Evolutionary conservation across 345 rosid genomes (phyloP), one percentile per base, ranked within the genome.

Genomic region (Gossypium thurberi): DNA sequence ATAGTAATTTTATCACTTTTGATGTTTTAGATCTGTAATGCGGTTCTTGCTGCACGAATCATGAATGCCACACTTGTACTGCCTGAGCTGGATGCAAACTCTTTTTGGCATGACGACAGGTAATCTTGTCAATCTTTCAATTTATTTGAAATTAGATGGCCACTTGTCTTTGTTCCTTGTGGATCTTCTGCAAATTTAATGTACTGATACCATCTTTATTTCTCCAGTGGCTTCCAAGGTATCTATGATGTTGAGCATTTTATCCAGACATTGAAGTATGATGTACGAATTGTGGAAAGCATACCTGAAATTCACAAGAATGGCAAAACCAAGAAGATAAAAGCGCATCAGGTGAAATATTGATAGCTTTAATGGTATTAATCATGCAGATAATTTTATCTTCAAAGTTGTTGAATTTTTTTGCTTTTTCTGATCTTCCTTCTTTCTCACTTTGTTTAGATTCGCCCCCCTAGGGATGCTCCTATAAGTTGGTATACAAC

Each of bases 71-170:
- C 98, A 2, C 99, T 96, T 68, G 97, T 96, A 79, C 78, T 96
- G 65, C 99, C 99, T 48, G 99, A 93, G 83, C 79, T 93, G 82
- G 97, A 96, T 77, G 97, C 98, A 67, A 96, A 96, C 88, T 91
- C 98, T 73, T 96, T 91, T 81, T 96, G 99, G 99, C 99, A 86
- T 73, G 99, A 96, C 79, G 96, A 90, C 80, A 96, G 95, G 98
- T 96, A 87, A n/a, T 70, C 58, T 47, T 78, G 40, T 48, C 50
- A 8, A n/a, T 53, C 46, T 20, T 51, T 2, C 6, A 37, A 12
- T 40, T 52, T 40, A 6, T 33, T 57, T 42, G 40, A 40, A 56
- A 25, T 33, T 33, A 5, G 20, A 28, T 28, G 42, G 40, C 6
- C 13, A 17, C 18, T 72, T 72, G 42, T 5, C 59, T 5, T 44